Evolutionary conservation across 441 rosid genomes (phyloP), one percentile per base, ranked within the genome.

Genomic region (Daphne laureola): DNA sequence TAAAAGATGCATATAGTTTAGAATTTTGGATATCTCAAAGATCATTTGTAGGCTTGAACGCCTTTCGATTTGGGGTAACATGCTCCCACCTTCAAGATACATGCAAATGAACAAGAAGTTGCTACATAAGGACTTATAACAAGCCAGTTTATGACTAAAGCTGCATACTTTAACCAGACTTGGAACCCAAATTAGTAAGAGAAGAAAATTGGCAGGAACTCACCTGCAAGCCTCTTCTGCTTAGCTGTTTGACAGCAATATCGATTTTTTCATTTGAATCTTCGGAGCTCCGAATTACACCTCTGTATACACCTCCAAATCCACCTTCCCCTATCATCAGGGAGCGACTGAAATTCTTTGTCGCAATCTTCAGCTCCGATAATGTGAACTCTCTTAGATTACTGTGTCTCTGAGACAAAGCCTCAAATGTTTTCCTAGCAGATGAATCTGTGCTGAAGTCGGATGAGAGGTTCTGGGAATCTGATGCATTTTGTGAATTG

Each of bases 201-300:
- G 14, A 4, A 13, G 14, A 41, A 21, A 27, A 26, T 46, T 55
- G 17, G 26, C 43, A 61, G 49, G 50, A 4, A 42, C 71, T 64
- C 57, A 61, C 96, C 96, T 90, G 96, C 53, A 82, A 75, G 59
- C 98, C 95, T 75, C 93, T 78, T 67, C 80, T 75, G 56, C 88
- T 78, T 38, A 88, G 73, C 63, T 88, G 96, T 77, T 91, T 91
- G 58, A 91, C 93, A 18, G 98, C 96, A 55, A 91, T 72, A 26
- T 85, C 94, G 4, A 83, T 76, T 65, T 80, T 83, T 54, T 72
- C 78, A 23, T 69, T 74, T 17, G 75, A 43, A 65, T 74, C 80
- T 43, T 76, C 69, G 0, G 67, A 69, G 73, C 80, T 76, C 18
- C 75, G 78, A 51, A 78, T 76, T 6, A 74, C 40, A 35, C 79